phyloP scores from a whole-genome alignment of 495 filamentous ascomycete genomes.

The Bacidia gigantensis region DNA sequence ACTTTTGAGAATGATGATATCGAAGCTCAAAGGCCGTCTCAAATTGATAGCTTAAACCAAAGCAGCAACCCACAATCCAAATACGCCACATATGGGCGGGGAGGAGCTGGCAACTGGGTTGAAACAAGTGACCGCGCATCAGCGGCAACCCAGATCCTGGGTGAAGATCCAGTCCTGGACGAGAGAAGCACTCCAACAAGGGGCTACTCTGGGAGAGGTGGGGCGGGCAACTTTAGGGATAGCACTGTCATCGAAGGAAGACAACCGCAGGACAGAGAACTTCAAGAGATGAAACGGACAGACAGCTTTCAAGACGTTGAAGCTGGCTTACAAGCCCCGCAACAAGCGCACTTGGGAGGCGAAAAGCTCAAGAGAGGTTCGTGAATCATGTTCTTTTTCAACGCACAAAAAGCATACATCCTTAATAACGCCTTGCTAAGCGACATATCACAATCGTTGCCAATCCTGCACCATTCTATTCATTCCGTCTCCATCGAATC shows the following conservation, averaged over 20 bases:
- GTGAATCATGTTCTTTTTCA: background rate
- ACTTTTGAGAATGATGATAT: constrained; percentile 7
- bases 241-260: background rate
- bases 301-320: constrained; percentile 12
- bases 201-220: constrained; percentile 15
- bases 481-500: constrained; percentile 61
- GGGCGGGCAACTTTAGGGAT: constrained; percentile 14
- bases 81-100: constrained; percentile 13
- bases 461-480: constrained; percentile 20
- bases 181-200: constrained; percentile 8
- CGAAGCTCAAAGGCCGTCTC: constrained; percentile 11
- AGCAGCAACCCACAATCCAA: background rate
- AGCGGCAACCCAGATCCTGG: constrained; percentile 1
- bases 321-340: constrained; percentile 11
- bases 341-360: constrained; percentile 15
- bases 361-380: constrained; percentile 5
- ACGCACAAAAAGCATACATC: background rate
- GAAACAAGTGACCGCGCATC: constrained; percentile 2
- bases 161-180: constrained; percentile 7
- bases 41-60: background rate
- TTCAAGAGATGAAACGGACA: constrained; percentile 9
- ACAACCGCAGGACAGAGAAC: background rate
- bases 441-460: background rate
- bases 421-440: constrained; percentile 16
- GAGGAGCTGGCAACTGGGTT: constrained; percentile 15